Base-by-base conservation (phyloP, 176 grass and related monocot species). In the Alloteropsis semialata region DNA sequence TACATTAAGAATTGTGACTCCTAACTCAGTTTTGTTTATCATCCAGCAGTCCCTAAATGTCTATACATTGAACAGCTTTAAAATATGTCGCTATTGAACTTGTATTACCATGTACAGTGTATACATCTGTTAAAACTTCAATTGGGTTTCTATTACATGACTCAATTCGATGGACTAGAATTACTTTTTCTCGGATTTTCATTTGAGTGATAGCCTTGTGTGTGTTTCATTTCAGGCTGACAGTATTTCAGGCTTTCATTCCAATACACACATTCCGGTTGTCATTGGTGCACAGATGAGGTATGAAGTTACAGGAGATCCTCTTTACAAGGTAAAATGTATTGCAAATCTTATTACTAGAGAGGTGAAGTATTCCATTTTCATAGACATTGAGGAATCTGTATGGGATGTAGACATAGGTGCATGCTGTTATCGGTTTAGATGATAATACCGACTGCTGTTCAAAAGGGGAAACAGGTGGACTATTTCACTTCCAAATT, bases 181-280 rank as follows among this genome's bases (percentile, higher is more conserved):
- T 53, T 77, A 65, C 0, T 46, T 28, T 46, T 57, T 36, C 21
- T 65, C 44, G 45, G 44, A 62, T 43, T 69, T 53, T 61, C 43
- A 9, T 77, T 72, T 37, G 10, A 34, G 1, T 86, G 55, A 64
- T 82, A 65, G 0, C 11, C 45, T 77, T 76, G 36, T 73, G 4
- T 41, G 1, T 42, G 16, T 57, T 82, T 2, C 0, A 28, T 90
- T 91, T 85, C 82, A 98, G 96, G 92, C 90, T 80, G 96, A 95
- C 74, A 95, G 87, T 71, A 75, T 98, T 79, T 91, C 96, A 18
- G 82, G 82, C 15, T 98, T 98, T 33, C 96, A 98, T 91, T 69
- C 90, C 61, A 98, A 98, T 82, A 98, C 96, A 10, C 96, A 98
- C 41, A 98, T 98, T 74, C 96, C 92, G 57, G 79, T 98, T 76